phyloP scores from a whole-genome alignment of 805 yeast species.

The Metschnikowia continentalis region DNA sequence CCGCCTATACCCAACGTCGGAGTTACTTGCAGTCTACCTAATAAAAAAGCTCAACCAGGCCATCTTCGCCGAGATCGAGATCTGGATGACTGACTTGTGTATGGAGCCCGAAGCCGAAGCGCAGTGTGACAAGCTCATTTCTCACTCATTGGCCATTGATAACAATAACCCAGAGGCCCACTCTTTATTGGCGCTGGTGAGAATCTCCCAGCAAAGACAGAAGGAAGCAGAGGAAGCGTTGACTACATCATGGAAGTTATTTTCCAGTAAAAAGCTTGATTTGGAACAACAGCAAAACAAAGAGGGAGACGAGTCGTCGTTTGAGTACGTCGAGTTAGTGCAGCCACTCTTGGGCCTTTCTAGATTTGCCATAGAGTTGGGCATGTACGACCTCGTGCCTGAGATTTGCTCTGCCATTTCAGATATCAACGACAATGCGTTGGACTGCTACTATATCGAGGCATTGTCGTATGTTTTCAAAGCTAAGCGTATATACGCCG shows the following conservation, averaged over 20 bases:
- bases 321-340: constrained; percentile 58
- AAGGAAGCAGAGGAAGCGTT: constrained; percentile 73
- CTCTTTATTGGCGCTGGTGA: constrained; percentile 77
- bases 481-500: constrained; percentile 25
- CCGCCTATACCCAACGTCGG: constrained; percentile 21
- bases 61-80: constrained; percentile 79
- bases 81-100: constrained; percentile 97
- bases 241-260: constrained; percentile 66
- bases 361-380: constrained; percentile 75
- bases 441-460: constrained; percentile 79
- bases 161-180: constrained; percentile 71
- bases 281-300: constrained; percentile 41
- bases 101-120: constrained; percentile 88
- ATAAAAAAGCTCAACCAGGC: constrained; percentile 69
- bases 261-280: constrained; percentile 45
- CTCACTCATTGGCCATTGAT: constrained; percentile 59
- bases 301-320: constrained; percentile 33
- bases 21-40: constrained; percentile 28
- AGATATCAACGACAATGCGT: constrained; percentile 78
- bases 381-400: constrained; percentile 59
- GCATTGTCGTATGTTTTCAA: constrained; percentile 64
- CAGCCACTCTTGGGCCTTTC: constrained; percentile 72
- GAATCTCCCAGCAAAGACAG: constrained; percentile 78
- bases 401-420: constrained; percentile 62
- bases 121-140: constrained; percentile 69